Conservation (phyloP, 768 basidiomycete species). For the Leccinum imitatum region DNA sequence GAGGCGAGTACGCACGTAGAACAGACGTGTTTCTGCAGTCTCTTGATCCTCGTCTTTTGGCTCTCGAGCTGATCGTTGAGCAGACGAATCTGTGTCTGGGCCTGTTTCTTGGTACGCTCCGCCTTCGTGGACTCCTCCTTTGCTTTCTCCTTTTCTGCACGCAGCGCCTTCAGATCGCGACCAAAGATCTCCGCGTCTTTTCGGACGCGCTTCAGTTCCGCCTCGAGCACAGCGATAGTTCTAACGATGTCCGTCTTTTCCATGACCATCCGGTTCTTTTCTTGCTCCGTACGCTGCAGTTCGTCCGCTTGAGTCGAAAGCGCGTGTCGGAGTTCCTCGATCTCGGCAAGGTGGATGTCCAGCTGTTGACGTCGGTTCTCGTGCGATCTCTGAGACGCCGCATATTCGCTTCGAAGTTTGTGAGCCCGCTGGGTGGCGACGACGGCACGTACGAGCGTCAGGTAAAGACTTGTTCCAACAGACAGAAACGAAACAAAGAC, state of each 20-base stretch:
- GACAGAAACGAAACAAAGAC: background rate
- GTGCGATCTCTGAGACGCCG: slow-evolving; percentile 62
- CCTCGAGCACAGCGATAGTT: slow-evolving; percentile 66
- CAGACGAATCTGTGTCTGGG: slow-evolving; percentile 61
- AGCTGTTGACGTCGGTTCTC: slow-evolving; percentile 72
- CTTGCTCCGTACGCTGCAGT: slow-evolving; percentile 61
- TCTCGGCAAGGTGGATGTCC: slow-evolving; percentile 67
- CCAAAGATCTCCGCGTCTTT: slow-evolving; percentile 78
- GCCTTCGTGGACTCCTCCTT: slow-evolving; percentile 55
- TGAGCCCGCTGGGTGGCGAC: slow-evolving; percentile 49
- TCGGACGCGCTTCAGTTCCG: slow-evolving; percentile 72
- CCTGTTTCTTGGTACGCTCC: slow-evolving; percentile 68
- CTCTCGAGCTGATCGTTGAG: slow-evolving; percentile 64
- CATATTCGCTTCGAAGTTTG: slow-evolving; percentile 60
- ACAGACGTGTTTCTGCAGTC: slow-evolving; percentile 56
- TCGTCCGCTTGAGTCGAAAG: slow-evolving; percentile 60
- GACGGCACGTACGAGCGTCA: background rate
- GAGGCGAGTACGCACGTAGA: slow-evolving; percentile 44
- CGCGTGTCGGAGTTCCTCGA: slow-evolving; percentile 72
- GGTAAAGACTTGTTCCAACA: background rate
- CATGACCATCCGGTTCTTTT: slow-evolving; percentile 57
- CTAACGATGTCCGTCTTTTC: slow-evolving; percentile 67
- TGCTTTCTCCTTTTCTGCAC: slow-evolving; percentile 63
- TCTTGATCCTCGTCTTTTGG: slow-evolving; percentile 42
- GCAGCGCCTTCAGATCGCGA: slow-evolving; percentile 67